Evolutionary conservation across 2,329 filamentous ascomycete genomes (phyloP), one percentile per base, ranked within the genome.

Genomic region (Fusarium gaditjirri): DNA sequence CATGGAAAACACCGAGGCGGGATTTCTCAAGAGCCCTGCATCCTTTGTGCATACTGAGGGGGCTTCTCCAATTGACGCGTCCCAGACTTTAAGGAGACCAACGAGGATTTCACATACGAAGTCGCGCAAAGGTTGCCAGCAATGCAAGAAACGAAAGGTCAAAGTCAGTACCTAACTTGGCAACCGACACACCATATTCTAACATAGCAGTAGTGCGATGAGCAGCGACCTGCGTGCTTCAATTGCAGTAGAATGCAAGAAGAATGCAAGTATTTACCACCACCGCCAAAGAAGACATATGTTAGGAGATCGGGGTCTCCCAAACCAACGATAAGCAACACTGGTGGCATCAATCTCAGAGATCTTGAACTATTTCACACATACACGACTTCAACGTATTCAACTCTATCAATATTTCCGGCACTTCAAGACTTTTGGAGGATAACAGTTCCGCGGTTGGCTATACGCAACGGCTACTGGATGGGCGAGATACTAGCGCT

Each of bases 191-290:
- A n/a, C 2, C 19, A 7, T 57, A 27, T 59, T 39, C 46, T 59
- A 13, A 59, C 17, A 19, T 2, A 10, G 16, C 5, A 31, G 23
- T 35, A 59, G 56, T 59, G 56, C 19, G 56, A 59, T 27, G 46
- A 59, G 56, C n/a, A 35, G n/a, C 29, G 56, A 5, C 56, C 56
- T 42, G 46, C 56, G 8, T 59, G 46, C 38, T 59, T 54, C 46
- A 59, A 59, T 13, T 59, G 56, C 49, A 54, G 25, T 33, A 59
- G 46, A n/a, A 31, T 59, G 4, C 36, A 39, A 8, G 46, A 41
- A 33, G n/a, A 42, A 14, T 59, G 56, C 27, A 53, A n/a, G 8
- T 42, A 59, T 25, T 5, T 59, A 17, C 27, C 19, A 9, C 27
- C 36, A 7, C 35, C 56, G 1, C 33, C 36, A 16, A 59, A 59